Percentiles rank a stretch among this genome's conserved stretches.
Evolutionary conservation across 2,329 filamentous ascomycete species (phyloP).

Genomic region (Bipolaris victoriae): DNA sequence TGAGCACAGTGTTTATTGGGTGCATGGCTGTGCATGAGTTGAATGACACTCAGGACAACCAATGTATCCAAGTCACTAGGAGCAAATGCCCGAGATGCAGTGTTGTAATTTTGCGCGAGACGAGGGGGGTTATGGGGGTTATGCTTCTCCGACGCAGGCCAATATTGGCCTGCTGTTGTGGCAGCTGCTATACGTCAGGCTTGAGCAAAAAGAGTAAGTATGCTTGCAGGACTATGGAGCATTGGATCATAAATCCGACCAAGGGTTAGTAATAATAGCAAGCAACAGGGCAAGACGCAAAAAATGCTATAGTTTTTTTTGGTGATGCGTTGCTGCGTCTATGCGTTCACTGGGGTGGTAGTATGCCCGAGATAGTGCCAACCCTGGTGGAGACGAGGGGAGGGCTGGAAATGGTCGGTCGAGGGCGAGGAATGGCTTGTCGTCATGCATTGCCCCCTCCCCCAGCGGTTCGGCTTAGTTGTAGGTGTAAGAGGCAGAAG

Average conservation of each 20-base stretch:
- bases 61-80: background rate
- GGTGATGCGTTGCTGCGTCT: constrained; percentile 3
- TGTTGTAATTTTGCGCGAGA: background rate
- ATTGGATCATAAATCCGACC: constrained; percentile 13
- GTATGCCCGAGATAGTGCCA: background rate
- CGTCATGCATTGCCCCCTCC: background rate
- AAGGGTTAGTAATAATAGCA: background rate
- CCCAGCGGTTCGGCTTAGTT: constrained; percentile 1
- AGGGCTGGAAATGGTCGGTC: background rate
- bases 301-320: constrained; percentile 3
- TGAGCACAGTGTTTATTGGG: background rate
- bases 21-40: background rate
- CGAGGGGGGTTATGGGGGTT: background rate
- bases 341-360: constrained; percentile 7
- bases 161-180: constrained; percentile 29
- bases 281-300: constrained; percentile 6
- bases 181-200: constrained; percentile 25
- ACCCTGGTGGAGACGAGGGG: background rate
- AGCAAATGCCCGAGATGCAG: background rate
- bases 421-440: constrained; percentile 1
- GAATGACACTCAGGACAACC: background rate
- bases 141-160: constrained; percentile 1
- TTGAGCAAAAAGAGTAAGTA: constrained; percentile 14
- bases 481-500: background rate
- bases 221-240: constrained; percentile 10